Percentiles rank a stretch among this genome's conserved stretches.
These are phyloP conservation scores for Voacanga thouarsii DNA, from an alignment of 257 asterid genomes.

Conservation along the genomic window DNA sequence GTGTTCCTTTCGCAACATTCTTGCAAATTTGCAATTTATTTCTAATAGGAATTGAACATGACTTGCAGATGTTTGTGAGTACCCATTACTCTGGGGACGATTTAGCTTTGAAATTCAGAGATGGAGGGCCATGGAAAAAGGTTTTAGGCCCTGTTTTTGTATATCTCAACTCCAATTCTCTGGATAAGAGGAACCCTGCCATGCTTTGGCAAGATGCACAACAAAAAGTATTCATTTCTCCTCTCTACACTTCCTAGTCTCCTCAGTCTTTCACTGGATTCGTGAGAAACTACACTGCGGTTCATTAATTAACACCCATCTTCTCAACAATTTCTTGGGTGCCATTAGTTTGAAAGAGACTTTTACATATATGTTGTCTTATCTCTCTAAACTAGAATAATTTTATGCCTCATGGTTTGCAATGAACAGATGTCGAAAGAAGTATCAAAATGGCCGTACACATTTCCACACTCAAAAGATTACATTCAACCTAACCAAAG, in stretches of 20 bases:
- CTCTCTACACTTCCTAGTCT: background rate
- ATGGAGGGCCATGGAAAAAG: slow-evolving; percentile 60
- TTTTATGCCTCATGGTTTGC: background rate
- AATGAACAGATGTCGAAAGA: slow-evolving; percentile 48
- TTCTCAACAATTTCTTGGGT: no score
- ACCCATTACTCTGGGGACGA: slow-evolving; percentile 61
- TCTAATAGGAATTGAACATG: background rate
- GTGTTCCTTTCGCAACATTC: background rate
- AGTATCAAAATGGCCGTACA: slow-evolving; percentile 57
- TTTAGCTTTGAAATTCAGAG: slow-evolving; percentile 34
- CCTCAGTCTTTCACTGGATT: no score
- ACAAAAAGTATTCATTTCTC: slow-evolving; percentile 28
- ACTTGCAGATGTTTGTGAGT: slow-evolving; percentile 57
- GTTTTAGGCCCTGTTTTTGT: slow-evolving; percentile 62
- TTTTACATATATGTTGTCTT: no score
- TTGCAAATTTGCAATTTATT: background rate
- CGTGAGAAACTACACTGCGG: no score
- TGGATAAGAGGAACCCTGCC: slow-evolving; percentile 35
- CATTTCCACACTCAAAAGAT: slow-evolving; percentile 49
- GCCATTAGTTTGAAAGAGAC: no score
- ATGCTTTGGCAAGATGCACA: slow-evolving; percentile 66
- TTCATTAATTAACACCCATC: no score
- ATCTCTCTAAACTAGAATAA: background rate
- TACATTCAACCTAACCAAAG: slow-evolving; percentile 44
- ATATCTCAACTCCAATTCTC: slow-evolving; percentile 41